phyloP scores from a whole-genome alignment of 768 basidiomycete species.

The Russula olivacea region DNA sequence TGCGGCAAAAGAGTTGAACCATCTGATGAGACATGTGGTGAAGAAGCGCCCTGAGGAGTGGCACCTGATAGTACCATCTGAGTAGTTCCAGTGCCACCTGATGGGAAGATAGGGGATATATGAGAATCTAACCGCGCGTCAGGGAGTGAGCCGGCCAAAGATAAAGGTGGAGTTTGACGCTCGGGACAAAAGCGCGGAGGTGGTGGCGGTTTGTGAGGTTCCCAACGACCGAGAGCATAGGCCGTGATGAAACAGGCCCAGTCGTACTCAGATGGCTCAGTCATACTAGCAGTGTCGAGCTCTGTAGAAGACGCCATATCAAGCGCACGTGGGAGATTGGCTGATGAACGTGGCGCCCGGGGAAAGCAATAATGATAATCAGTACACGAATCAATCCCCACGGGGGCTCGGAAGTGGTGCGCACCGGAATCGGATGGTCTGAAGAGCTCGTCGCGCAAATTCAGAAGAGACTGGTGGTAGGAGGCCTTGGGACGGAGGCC shows the following conservation, averaged over 20 bases:
- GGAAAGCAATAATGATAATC: background rate
- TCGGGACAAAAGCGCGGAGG: constrained; percentile 40
- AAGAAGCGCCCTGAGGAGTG: background rate
- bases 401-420: background rate
- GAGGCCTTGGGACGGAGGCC: constrained; percentile 13
- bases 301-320: constrained; percentile 28
- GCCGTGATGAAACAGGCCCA: constrained; percentile 76
- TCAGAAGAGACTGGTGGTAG: constrained; percentile 22
- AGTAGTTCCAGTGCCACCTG: background rate
- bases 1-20: background rate
- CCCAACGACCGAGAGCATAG: constrained; percentile 75
- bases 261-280: constrained; percentile 39
- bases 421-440: constrained; percentile 20
- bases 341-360: background rate
- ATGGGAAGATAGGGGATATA: constrained; percentile 9
- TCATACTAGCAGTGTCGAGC: constrained; percentile 23
- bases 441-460: constrained; percentile 20
- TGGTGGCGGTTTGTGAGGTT: constrained; percentile 64
- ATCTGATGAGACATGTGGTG: constrained; percentile 1
- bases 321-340: constrained; percentile 23
- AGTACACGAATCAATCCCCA: background rate
- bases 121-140: background rate
- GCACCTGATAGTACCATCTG: background rate
- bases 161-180: constrained; percentile 9
- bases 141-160: background rate